A percentile compares a stretch with the other conserved stretches of the same genome.
These are phyloP conservation scores for Cordyceps fumosorosea DNA, from an alignment of 2,329 filamentous ascomycete species.

Conservation along the genomic window DNA sequence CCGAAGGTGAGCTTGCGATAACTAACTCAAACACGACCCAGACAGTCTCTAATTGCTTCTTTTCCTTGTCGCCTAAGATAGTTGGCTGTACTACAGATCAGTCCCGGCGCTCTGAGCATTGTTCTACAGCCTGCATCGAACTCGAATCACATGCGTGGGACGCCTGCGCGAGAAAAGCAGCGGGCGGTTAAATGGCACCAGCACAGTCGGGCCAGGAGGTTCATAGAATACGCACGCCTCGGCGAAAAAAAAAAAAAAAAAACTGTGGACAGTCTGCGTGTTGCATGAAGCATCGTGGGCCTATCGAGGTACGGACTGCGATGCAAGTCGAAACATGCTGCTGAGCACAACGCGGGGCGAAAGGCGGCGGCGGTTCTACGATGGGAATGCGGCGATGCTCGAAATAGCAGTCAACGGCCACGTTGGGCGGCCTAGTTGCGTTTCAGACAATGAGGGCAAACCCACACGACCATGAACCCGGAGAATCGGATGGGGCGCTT, in stretches of 20 bases:
- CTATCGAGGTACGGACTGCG: neutral
- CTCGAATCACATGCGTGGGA: neutral
- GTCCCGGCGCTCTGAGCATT: neutral
- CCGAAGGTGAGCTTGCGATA: too few species aligned
- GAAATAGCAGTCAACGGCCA: neutral
- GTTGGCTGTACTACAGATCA: neutral
- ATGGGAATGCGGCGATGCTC: neutral
- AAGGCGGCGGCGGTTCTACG: neutral
- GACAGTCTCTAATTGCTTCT: neutral
- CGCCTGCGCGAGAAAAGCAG: neutral
- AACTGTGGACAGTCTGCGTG: neutral
- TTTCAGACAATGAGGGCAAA: neutral
- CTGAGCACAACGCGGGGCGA: neutral
- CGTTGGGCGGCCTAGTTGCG: neutral
- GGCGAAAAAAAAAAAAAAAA: neutral
- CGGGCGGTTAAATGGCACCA: neutral
- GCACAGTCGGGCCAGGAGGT: neutral
- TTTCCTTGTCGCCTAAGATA: neutral
- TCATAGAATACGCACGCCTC: too few species aligned
- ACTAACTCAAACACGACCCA: too few species aligned
- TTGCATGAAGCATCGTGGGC: neutral
- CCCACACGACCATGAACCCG: constrained; percentile 10
- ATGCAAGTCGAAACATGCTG: neutral
- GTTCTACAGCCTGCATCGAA: neutral
- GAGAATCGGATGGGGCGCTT: constrained; percentile 7